Evolutionary conservation across 345 rosid species (phyloP), one percentile per base, ranked within the genome.

Genomic region (Rhizophora apiculata): DNA sequence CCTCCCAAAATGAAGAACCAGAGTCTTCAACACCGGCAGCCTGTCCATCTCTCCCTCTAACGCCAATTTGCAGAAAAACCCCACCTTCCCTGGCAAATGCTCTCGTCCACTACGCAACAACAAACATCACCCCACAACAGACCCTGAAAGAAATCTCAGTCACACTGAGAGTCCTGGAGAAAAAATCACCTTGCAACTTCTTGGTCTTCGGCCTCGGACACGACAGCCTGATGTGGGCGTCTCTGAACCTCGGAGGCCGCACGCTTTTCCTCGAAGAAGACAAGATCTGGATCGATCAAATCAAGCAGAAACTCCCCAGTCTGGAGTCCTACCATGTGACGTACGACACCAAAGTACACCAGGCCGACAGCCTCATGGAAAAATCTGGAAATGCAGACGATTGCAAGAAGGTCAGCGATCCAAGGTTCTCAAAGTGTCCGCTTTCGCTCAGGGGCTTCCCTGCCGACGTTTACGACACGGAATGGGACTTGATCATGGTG

Each of bases 401-500:
- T 0, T 93, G 97, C 67, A 75, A 68, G 53, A 53, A 3, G 0
- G 81, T 89, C 34, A 43, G 75, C 0, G 95, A 91, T 71, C 95
- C 93, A 1, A 81, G 92, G 30, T 59, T 55, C 56, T 89, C 98
- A 0, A 36, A 75, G 68, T 94, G 98, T 43, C 77, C 57, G 26
- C 87, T 94, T 15, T 87, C 93, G 7, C 69, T 88, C 36, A 88
- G 85, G 69, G 85, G 84, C 8, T 85, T 91, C 67, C 98, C 98
- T 0, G 71, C 67, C 5, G 89, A 85, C 26, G 82, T 91, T 4
- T 91, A 91, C 63, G 89, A 87, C 8, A 30, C 55, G 7, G 90
- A 83, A 49, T 94, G 98, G 98, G 96, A 94, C 80, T 37, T 94
- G 82, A 94, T 91, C 39, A 94, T 94, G 96, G 95, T 91, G 64